Percentiles rank a stretch among this genome's conserved stretches.
These are phyloP conservation scores for Neofusicoccum ribis DNA, from an alignment of 2,329 filamentous ascomycete species.

Conservation along the genomic window DNA sequence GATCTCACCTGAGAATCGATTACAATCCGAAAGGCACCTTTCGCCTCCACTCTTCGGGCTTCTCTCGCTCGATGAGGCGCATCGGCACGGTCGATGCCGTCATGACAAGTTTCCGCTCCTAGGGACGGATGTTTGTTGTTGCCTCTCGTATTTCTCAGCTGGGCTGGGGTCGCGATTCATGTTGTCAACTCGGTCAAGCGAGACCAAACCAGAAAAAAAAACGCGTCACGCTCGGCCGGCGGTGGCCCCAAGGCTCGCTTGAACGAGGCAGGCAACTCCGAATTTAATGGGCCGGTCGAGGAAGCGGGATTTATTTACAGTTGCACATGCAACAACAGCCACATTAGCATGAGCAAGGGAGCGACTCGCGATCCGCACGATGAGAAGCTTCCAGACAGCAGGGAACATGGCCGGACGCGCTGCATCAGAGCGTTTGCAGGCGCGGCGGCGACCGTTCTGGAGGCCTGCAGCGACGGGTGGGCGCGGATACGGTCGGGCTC, in stretches of 20 bases:
- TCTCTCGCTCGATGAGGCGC: too few relatives aligned
- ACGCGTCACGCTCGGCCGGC: conserved; percentile 2
- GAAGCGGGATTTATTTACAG: conserved; percentile 14
- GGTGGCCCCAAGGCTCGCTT: conserved; percentile 8
- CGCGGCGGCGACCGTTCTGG: not conserved
- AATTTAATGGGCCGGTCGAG: conserved; percentile 8
- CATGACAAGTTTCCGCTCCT: not conserved
- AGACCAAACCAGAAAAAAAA: not conserved
- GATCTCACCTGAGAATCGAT: not conserved
- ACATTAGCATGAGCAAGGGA: not conserved
- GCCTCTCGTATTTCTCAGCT: conserved; percentile 15
- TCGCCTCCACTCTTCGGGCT: not conserved
- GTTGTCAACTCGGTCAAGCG: not conserved
- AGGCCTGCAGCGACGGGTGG: conserved; percentile 1
- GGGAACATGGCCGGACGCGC: not conserved
- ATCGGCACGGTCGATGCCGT: not conserved
- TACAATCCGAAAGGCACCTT: not conserved
- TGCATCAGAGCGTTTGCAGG: not conserved
- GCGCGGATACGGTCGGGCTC: not conserved
- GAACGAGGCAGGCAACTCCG: conserved; percentile 13
- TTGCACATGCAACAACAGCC: conserved; percentile 11
- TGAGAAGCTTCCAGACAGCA: conserved; percentile 12
- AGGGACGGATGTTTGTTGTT: not conserved
- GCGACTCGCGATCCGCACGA: not conserved
- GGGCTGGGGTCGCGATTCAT: conserved; percentile 7